phyloP scores from a whole-genome alignment of 78 protist genomes.

The Monosiga brevicollis region DNA sequence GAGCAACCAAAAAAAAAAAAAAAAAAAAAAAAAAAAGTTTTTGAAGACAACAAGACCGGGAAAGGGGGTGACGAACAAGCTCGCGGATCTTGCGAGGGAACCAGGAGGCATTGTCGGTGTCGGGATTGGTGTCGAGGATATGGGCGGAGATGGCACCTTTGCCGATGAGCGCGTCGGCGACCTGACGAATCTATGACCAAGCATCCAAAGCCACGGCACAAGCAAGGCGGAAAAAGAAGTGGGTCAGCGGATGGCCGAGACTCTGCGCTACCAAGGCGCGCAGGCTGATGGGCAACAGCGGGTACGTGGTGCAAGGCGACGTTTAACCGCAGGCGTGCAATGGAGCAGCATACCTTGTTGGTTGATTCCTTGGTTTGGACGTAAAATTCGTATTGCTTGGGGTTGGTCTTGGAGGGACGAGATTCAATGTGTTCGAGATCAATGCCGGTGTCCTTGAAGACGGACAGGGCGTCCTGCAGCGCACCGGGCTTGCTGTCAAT shows the following conservation, averaged over 20 bases:
- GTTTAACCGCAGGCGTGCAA: no score
- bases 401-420: not conserved
- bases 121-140: not conserved
- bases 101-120: constrained; percentile 13
- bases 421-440: constrained; percentile 21
- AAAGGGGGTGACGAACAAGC: not conserved
- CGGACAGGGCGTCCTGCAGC: not conserved
- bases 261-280: no score
- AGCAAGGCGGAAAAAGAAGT: not conserved
- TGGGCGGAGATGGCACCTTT: not conserved
- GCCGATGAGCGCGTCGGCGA: not conserved
- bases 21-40: not conserved
- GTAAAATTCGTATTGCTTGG: constrained; percentile 11
- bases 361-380: not conserved
- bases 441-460: not conserved
- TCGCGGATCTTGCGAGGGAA: constrained; percentile 30
- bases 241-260: not conserved
- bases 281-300: no score
- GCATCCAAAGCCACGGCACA: not conserved
- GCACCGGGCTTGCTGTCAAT: constrained; percentile 2
- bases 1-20: not conserved
- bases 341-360: no score
- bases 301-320: no score
- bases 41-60: not conserved
- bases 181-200: not conserved